A percentile compares a stretch with the other conserved stretches of the same genome.
These are phyloP conservation scores for Crithidia thermophila DNA, from an alignment of 208 protist genomes.

Conservation along the genomic window DNA sequence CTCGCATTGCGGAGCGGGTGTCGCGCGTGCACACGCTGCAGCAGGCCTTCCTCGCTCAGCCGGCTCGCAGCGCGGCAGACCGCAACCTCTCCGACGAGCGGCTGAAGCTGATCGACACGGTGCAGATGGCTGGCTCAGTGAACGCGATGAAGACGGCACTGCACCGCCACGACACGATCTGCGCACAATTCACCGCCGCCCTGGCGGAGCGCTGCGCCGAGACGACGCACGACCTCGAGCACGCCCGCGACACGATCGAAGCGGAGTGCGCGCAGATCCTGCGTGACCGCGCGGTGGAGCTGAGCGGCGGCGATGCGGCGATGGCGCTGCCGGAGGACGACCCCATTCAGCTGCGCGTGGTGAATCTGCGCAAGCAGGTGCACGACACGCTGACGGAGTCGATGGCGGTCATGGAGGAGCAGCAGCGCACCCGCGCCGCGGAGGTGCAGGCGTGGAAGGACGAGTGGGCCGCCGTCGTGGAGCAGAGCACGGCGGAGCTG, in stretches of 20 bases:
- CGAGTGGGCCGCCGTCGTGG: slow-evolving; percentile 30
- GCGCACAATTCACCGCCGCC: slow-evolving; percentile 42
- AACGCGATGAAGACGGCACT: slow-evolving; percentile 57
- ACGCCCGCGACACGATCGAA: slow-evolving; percentile 24
- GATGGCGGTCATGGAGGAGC: slow-evolving; percentile 30
- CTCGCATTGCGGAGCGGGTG: slow-evolving; percentile 57
- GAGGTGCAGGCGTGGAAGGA: slow-evolving; percentile 44
- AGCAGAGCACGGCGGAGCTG: slow-evolving; percentile 73
- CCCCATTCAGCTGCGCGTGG: slow-evolving; percentile 29
- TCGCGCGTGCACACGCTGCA: slow-evolving; percentile 43
- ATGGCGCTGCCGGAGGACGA: slow-evolving; percentile 16
- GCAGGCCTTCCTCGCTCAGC: slow-evolving; percentile 36
- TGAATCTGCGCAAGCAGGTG: slow-evolving; percentile 23
- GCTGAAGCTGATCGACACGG: slow-evolving; percentile 35
- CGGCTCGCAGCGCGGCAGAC: slow-evolving; percentile 34
- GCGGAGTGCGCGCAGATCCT: slow-evolving; percentile 32
- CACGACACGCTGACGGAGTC: slow-evolving; percentile 17
- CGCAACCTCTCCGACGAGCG: slow-evolving; percentile 44
- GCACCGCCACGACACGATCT: slow-evolving; percentile 47
- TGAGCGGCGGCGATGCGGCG: slow-evolving; percentile 19
- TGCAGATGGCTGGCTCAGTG: slow-evolving; percentile 45
- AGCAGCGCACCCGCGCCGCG: slow-evolving; percentile 41
- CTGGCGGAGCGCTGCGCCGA: slow-evolving; percentile 43
- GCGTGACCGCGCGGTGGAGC: slow-evolving; percentile 25
- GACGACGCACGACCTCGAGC: slow-evolving; percentile 25